Base-by-base conservation (phyloP, 257 asterid genomes). In the Jacaranda copaia region DNA sequence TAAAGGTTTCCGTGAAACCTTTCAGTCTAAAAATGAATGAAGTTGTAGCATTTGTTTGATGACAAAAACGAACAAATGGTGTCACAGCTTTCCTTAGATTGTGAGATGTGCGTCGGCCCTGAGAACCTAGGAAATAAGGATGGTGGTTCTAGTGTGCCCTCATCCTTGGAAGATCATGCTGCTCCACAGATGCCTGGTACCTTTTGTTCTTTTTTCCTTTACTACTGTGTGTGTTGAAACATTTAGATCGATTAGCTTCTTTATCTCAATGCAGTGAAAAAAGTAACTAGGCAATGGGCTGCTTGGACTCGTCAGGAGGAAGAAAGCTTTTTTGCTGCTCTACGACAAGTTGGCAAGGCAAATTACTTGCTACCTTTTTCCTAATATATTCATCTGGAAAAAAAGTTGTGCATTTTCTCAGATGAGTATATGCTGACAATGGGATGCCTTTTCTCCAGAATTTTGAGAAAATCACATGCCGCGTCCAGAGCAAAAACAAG, bases 231-330 rank as follows among this genome's bases (percentile, higher is more conserved):
- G 70, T 20, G 18, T 68, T 38, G 74, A 68, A 68, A 51, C 77
- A 16, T 48, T 5, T 72, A 32, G 77, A 74, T 73, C 76, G 32
- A 25, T 25, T 25, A 25, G 32, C 32, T 25, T 25, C 25, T 43
- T 82, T 38, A 66, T 74, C 39, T 74, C 66, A 70, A 56, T 61
- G 72, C 80, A 93, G 99, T 79, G 35, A 93, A 92, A 86, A 93
- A 79, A 79, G 95, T 79, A 80, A 89, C 99, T 6, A 96, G 99
- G 52, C 98, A 90, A 84, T 96, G 99, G 99, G 99, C 99, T 84
- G 99, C 99, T 80, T 96, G 99, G 99, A 96, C 99, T 48, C 97
- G 96, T 69, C 95, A 93, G 73, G 99, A 96, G 85, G 99, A 96
- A 84, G 99, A 96, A 83, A 90, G 96, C 76, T 96, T 96, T 83